Base-by-base conservation (phyloP, 805 yeast species). In the Metschnikowia orientalis region DNA sequence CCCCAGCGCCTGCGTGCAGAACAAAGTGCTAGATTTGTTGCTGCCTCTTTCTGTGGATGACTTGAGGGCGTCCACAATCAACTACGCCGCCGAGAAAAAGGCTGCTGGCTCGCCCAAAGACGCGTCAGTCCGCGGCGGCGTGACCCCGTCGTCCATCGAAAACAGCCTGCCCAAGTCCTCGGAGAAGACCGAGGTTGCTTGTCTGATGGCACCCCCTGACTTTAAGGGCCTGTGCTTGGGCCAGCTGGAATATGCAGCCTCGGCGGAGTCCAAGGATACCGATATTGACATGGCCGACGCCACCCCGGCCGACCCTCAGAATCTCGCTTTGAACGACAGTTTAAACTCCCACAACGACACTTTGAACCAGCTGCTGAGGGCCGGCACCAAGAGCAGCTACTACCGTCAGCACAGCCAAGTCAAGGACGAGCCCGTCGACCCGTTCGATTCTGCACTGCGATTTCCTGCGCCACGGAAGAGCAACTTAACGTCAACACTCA, bases 21-120 rank as follows among this genome's bases (percentile, higher is more conserved):
- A 37, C 32, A 54, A 55, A 26, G 57, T 56, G 19, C 48, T 62
- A 26, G 68, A 63, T 34, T 49, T 66, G 28, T 51, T 66, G 33
- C 63, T 67, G 41, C 72, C 72, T 8, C 50, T 66, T 13, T 53
- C 61, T 7, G 51, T 61, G 16, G 67, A 63, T 32, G 69, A 62
- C 42, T 39, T 57, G 36, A 55, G 59, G 27, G 56, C 51, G 24
- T 28, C 41, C 22, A 37, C 38, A 4, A 37, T 40, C 13, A 18
- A 8, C 20, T 37, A 41, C 10, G 28, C 40, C 8, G 30, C 37
- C 9, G 34, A 28, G 21, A 43, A 34, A n/a, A 40, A 30, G 19
- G 26, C 23, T 8, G 13, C n/a, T 8, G 13, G 12, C 8, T 18
- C 32, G 3, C 28, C 39, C 14, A 32, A 26, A 16, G 42, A 35